phyloP scores from a whole-genome alignment of 345 rosid genomes.

The Sapria himalayana region DNA sequence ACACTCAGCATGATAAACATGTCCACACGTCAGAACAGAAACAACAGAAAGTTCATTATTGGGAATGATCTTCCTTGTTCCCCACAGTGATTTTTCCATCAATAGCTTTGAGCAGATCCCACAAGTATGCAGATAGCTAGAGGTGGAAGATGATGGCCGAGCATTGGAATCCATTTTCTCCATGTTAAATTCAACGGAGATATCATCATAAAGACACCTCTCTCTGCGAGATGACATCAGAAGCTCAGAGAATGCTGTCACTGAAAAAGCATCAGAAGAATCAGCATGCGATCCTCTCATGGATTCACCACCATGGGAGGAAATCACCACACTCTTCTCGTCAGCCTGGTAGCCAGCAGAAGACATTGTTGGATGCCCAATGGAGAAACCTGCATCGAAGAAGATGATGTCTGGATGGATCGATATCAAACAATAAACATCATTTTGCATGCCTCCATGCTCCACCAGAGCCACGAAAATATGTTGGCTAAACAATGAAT shows the following conservation, averaged over 20 bases:
- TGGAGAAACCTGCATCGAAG: constrained; percentile 24
- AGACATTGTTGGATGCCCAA: constrained; percentile 18
- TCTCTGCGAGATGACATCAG: constrained; percentile 43
- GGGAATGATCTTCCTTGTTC: constrained; percentile 45
- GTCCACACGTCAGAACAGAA: constrained; percentile 75
- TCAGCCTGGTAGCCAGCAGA: constrained; percentile 16
- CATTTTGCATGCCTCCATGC: no score
- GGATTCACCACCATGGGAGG: constrained; percentile 40
- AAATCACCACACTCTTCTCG: constrained; percentile 23
- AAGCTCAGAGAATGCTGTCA: constrained; percentile 64
- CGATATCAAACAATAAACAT: no score
- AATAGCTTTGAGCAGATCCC: constrained; percentile 73
- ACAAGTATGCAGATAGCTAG: constrained; percentile 43
- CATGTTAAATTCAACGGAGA: constrained; percentile 22
- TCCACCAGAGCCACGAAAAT: constrained; percentile 18
- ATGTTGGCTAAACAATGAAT: constrained; percentile 9
- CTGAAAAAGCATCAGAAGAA: constrained; percentile 75
- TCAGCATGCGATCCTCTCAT: constrained; percentile 30
- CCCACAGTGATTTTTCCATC: constrained; percentile 61
- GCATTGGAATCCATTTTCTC: constrained; percentile 25
- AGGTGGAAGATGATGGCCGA: constrained; percentile 20
- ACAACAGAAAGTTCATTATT: constrained; percentile 50
- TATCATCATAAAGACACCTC: constrained; percentile 43
- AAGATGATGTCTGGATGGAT: constrained; percentile 20
- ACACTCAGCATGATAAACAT: constrained; percentile 91